Evolutionary conservation across 2,329 filamentous ascomycete genomes (phyloP), one percentile per base, ranked within the genome.

Genomic region (Ophiocordyceps unilateralis): DNA sequence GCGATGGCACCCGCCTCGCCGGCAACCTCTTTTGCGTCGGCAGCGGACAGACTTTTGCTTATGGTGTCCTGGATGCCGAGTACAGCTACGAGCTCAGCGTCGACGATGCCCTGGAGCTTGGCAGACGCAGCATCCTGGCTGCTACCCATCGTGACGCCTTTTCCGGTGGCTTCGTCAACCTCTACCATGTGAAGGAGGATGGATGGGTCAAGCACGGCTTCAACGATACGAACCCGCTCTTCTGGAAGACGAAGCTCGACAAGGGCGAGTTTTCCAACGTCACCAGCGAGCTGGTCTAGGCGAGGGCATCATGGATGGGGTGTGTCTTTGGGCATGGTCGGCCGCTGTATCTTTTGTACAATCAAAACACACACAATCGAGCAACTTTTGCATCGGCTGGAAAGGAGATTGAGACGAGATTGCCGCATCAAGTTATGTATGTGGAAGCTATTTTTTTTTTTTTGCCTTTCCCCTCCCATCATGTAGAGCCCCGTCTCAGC

Each of bases 191-290:
- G 61, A 95, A 95, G 78, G 89, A 98, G 70, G 82, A 87, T 50
- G 91, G 91, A 54, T 98, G 91, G 91, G 88, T 93, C 57, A 94
- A 93, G 76, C 89, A 96, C 60, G 91, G 91, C 48, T 98, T 98
- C 74, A 87, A 72, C 58, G 91, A 98, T 65, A 96, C 89, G 54
- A 95, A 96, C 71, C 89, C 89, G 39, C 93, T 96, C 60, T 98
- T 98, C 81, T 98, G 91, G 91, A 83, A 93, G 73, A 95, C 88
- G 41, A 98, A 98, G 78, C 67, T 98, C 58, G 83, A 94, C 63
- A 93, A 93, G 77, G 88, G 88, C 63, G 91, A 98, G 70, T 98
- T 98, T 65, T 89, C 82, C 50, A 95, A 95, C 61, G 88, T 95
- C 43, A 93, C 85, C 45, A 84, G 82, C 55, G 68, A 79, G 56